These are phyloP conservation scores for Coemansia biformis DNA, from an alignment of 192 early-diverging fungal species.

Conservation along the genomic window DNA sequence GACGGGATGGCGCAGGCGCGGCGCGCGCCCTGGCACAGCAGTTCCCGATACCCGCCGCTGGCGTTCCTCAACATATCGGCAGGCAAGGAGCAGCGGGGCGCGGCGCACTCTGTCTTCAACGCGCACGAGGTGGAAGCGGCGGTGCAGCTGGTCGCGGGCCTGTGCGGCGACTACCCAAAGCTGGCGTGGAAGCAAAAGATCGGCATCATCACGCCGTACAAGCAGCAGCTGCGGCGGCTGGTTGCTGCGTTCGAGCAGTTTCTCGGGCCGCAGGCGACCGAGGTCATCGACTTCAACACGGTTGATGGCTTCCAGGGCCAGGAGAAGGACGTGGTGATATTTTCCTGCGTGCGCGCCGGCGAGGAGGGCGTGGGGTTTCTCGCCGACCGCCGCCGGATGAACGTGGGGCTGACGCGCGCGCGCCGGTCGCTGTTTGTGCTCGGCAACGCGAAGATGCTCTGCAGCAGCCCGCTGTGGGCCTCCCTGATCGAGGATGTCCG, in stretches of 20 bases:
- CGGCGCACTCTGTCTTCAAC: constrained; percentile 71
- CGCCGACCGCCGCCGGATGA: constrained; percentile 81
- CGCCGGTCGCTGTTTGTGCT: constrained; percentile 77
- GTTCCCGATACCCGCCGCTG: constrained; percentile 63
- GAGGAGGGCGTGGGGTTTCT: constrained; percentile 72
- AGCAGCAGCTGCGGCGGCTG: constrained; percentile 71
- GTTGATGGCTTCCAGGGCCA: constrained; percentile 98
- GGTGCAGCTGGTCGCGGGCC: constrained; percentile 59
- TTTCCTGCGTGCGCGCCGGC: constrained; percentile 85
- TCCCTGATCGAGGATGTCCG: constrained; percentile 65
- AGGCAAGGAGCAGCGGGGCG: constrained; percentile 60
- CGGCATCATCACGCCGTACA: constrained; percentile 93
- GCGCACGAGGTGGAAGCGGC: constrained; percentile 71
- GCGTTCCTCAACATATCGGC: constrained; percentile 67
- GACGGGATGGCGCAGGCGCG: too few species aligned
- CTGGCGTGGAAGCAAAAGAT: constrained; percentile 64
- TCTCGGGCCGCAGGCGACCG: constrained; percentile 61
- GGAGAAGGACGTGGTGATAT: constrained; percentile 95
- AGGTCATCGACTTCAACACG: constrained; percentile 86
- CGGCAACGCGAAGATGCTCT: constrained; percentile 63
- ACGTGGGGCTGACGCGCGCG: constrained; percentile 85
- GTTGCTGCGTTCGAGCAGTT: constrained; percentile 57
- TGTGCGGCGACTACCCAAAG: constrained; percentile 56
- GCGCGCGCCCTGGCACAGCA: constrained; percentile 71
- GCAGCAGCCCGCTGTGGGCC: constrained; percentile 63